Conservation (phyloP, 768 basidiomycete species). For the Asterophora parasitica region DNA sequence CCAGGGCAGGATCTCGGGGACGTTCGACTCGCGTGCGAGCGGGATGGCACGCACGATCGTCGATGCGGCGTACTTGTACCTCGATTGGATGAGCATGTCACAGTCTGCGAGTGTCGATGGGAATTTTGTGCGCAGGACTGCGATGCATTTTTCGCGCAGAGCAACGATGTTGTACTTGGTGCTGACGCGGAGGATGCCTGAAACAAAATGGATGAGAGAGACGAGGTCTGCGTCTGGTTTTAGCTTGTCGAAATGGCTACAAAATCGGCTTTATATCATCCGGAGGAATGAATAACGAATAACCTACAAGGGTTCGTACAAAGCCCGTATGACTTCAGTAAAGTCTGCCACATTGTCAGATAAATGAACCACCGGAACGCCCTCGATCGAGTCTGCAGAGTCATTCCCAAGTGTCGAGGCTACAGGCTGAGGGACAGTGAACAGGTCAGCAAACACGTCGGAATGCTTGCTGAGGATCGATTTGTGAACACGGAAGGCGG, state of each 20-base stretch:
- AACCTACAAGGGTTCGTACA: slow-evolving; percentile 28
- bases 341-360: slow-evolving; percentile 30
- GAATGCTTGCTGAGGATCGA: slow-evolving; percentile 35
- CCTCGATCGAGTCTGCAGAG: slow-evolving; percentile 26
- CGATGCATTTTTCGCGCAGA: slow-evolving; percentile 35
- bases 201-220: slow-evolving; percentile 33
- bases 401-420: neutral
- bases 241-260: slow-evolving; percentile 36
- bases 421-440: slow-evolving; percentile 35
- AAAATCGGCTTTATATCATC: no score
- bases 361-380: slow-evolving; percentile 30
- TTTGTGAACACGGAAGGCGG: slow-evolving; percentile 33
- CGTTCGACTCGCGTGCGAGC: slow-evolving; percentile 33
- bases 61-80: slow-evolving; percentile 30
- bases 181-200: slow-evolving; percentile 37
- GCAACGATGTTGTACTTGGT: slow-evolving; percentile 38
- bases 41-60: slow-evolving; percentile 38
- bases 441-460: slow-evolving; percentile 30
- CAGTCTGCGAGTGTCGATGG: slow-evolving; percentile 36
- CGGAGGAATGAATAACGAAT: neutral
- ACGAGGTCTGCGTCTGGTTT: slow-evolving; percentile 27
- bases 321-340: slow-evolving; percentile 27
- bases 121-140: slow-evolving; percentile 34
- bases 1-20: slow-evolving; percentile 41
- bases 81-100: slow-evolving; percentile 30